phyloP scores from a whole-genome alignment of 2,329 filamentous ascomycete species.

The Colletotrichum paranaense region DNA sequence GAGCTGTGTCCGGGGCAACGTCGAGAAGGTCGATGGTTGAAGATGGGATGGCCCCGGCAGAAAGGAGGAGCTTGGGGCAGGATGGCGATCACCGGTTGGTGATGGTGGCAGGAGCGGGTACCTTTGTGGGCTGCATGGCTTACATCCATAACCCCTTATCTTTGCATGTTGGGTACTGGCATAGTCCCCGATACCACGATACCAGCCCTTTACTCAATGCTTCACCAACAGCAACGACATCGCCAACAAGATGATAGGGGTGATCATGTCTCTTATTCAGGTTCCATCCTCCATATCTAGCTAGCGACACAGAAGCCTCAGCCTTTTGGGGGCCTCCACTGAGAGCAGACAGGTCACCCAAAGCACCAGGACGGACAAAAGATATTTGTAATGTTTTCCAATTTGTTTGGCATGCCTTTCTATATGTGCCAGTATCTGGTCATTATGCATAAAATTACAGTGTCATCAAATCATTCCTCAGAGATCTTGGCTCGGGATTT shows the following conservation, averaged over 20 bases:
- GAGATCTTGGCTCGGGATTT: neutral
- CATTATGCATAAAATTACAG: constrained; percentile 27
- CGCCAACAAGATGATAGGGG: neutral
- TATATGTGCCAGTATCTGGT: neutral
- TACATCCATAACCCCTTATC: neutral
- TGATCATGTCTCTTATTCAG: no score
- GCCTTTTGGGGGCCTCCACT: rapidly evolving
- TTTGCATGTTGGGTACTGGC: neutral
- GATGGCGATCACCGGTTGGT: neutral
- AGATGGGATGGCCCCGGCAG: neutral
- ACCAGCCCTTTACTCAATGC: neutral
- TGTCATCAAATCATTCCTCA: constrained; percentile 27
- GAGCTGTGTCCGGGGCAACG: constrained; percentile 8
- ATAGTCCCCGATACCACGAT: neutral
- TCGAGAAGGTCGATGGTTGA: neutral
- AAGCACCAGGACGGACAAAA: neutral
- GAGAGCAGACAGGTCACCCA: no score
- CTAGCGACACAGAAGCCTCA: no score
- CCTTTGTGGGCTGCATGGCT: rapidly evolving
- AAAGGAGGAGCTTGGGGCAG: constrained; percentile 2
- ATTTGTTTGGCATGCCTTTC: neutral
- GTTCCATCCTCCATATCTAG: no score
- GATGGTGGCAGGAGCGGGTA: neutral
- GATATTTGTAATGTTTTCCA: neutral
- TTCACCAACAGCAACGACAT: neutral